These are phyloP conservation scores for Tricholoma hemisulphureum DNA, from an alignment of 768 basidiomycete genomes.

Conservation along the genomic window DNA sequence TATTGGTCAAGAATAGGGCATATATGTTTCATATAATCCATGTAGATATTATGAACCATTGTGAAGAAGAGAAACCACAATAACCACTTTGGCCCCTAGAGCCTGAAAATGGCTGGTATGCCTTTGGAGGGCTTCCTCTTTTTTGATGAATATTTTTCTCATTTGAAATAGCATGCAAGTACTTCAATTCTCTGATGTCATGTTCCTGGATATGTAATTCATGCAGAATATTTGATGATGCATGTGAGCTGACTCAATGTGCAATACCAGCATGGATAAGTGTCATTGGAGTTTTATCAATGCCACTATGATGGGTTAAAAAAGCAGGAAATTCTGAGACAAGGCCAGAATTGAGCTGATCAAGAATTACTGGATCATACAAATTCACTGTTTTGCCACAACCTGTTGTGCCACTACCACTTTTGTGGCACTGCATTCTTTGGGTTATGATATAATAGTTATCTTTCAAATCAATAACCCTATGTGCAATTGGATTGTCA, in stretches of 20 bases:
- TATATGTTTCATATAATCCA: too few relatives aligned
- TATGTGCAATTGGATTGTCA: too few relatives aligned
- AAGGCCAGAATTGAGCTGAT: constrained; percentile 9
- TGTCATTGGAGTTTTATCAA: constrained; percentile 17
- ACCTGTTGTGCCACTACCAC: constrained; percentile 2
- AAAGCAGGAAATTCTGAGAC: constrained; percentile 14
- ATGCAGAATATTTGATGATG: constrained; percentile 12
- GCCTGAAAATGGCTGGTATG: too few relatives aligned
- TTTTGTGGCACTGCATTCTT: constrained; percentile 8
- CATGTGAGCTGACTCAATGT: constrained; percentile 5
- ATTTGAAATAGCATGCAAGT: too few relatives aligned
- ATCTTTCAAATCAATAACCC: neutral
- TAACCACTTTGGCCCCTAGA: too few relatives aligned
- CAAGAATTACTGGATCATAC: constrained; percentile 13
- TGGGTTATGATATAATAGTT: constrained; percentile 18
- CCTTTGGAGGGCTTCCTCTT: too few relatives aligned
- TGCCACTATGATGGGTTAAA: constrained; percentile 13
- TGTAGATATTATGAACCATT: too few relatives aligned
- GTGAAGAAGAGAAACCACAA: too few relatives aligned
- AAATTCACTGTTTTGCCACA: constrained; percentile 15
- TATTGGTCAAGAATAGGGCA: too few relatives aligned
- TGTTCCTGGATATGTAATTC: constrained; percentile 14
- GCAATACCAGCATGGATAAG: constrained; percentile 14
- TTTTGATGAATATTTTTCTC: too few relatives aligned
- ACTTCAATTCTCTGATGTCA: constrained; percentile 10